Conservation (phyloP, 139 green algal species). For the Picochlorum sp. region DNA sequence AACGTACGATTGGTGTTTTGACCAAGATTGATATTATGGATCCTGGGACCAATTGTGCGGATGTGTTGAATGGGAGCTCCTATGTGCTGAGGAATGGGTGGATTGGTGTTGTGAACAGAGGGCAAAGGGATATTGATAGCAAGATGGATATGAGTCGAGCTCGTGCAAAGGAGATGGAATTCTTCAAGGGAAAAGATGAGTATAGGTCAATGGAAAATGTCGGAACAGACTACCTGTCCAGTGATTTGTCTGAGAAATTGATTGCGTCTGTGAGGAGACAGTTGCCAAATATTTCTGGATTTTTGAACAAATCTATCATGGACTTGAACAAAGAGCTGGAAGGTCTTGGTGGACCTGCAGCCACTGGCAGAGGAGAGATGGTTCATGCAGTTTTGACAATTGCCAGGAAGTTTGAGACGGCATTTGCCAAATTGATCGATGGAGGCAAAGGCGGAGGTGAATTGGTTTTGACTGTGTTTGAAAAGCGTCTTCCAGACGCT, state of each 20-base stretch:
- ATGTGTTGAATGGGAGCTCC: constrained; percentile 68
- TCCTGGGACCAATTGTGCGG: constrained; percentile 75
- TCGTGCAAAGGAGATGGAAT: constrained; percentile 40
- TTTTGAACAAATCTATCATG: constrained; percentile 63
- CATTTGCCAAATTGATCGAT: constrained; percentile 70
- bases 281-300: constrained; percentile 73
- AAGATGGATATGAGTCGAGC: constrained; percentile 34
- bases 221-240: constrained; percentile 63
- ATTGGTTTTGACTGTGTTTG: constrained; percentile 82
- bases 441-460: constrained; percentile 77
- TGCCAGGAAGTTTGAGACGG: constrained; percentile 75
- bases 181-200: constrained; percentile 61
- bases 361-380: constrained; percentile 67
- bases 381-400: constrained; percentile 81
- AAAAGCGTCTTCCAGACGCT: constrained; percentile 79
- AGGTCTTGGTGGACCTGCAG: constrained; percentile 50
- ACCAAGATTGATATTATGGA: constrained; percentile 99
- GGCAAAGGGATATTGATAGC: constrained; percentile 82
- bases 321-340: constrained; percentile 66
- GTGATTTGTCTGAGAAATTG: constrained; percentile 70
- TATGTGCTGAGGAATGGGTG: constrained; percentile 78
- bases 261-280: constrained; percentile 72
- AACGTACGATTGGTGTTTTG: constrained; percentile 59
- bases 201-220: constrained; percentile 50
- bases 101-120: constrained; percentile 88